Evolutionary conservation across 306 rosid genomes (phyloP), one percentile per base, ranked within the genome.

Genomic region (Acacia melanoxylon): DNA sequence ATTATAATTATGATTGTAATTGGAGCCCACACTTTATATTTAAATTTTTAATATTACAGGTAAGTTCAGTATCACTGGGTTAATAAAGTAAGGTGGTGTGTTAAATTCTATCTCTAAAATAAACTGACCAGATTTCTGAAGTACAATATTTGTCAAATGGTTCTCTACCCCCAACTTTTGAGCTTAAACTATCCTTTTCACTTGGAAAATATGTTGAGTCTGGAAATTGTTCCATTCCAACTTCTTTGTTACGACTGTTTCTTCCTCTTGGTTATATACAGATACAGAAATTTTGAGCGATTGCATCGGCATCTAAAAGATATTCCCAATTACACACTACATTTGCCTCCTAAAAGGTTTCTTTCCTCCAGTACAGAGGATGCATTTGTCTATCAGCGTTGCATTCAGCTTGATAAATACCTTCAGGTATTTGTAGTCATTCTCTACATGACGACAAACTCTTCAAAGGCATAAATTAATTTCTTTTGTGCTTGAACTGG

Each of bases 321-420:
- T 66, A 91, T 93, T 84, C 99, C 98, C 29, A 96, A 96, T 85
- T 96, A 96, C 81, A 86, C 90, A 2, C 80, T 96, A 61, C 97
- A 91, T 78, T 86, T 96, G 86, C 99, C 99, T 74, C 99, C 99
- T 51, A 96, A 96, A 89, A 91, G 99, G 86, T 93, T 96, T 87
- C 94, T 96, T 87, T 96, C 98, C 31, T 96, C 99, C 42, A 96
- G 97, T 88, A 96, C 96, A 48, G 99, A 96, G 89, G 99, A 96
- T 74, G 74, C 99, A 74, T 96, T 96, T 87, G 99, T 96, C 80
- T 97, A 93, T 88, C 94, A 88, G 86, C 94, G 98, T 41, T 96
- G 99, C 86, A 90, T 96, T 86, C 99, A 90, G 84, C 93, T 96
- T 44, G 93, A 93, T 85, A 93, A 86, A 88, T 96, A 92, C 90